Percentiles rank a stretch among this genome's conserved stretches.
Evolutionary conservation across 129 eudicot species (phyloP).

Genomic region (Chrysanthemum makinoi): DNA sequence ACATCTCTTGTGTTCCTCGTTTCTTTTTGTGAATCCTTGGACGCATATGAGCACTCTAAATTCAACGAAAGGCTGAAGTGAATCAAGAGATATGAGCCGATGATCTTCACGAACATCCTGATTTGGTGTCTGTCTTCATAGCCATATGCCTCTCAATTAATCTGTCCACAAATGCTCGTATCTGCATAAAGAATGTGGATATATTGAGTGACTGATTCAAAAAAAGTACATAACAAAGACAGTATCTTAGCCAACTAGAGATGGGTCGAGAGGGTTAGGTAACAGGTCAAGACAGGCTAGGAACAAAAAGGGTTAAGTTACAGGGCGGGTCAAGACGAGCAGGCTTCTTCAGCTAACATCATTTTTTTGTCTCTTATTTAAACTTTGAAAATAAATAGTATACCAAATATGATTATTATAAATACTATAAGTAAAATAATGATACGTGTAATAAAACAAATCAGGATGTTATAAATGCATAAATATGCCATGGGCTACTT

Average conservation of each 20-base stretch:
- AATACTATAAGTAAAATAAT: neutral
- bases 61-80: slow-evolving; percentile 11
- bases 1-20: slow-evolving; percentile 29
- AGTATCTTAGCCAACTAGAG: neutral
- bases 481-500: slow-evolving; percentile 1
- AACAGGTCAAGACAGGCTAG: too few relatives aligned
- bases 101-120: slow-evolving; percentile 43
- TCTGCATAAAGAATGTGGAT: slow-evolving; percentile 44
- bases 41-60: slow-evolving; percentile 14
- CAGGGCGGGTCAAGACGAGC: neutral
- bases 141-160: slow-evolving; percentile 86
- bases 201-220: neutral
- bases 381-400: neutral
- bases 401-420: neutral
- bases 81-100: slow-evolving; percentile 5
- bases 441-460: neutral
- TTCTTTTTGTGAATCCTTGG: neutral
- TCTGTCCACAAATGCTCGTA: slow-evolving; percentile 93
- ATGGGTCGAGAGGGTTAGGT: too few relatives aligned
- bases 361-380: neutral
- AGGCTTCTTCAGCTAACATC: neutral
- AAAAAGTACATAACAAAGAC: neutral
- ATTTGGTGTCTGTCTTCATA: slow-evolving; percentile 48
- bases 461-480: neutral
- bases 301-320: neutral